Percentiles rank a stretch among this genome's conserved stretches.
Conservation (phyloP, 2,329 filamentous ascomycete species). For the Macrophomina phaseolina region DNA sequence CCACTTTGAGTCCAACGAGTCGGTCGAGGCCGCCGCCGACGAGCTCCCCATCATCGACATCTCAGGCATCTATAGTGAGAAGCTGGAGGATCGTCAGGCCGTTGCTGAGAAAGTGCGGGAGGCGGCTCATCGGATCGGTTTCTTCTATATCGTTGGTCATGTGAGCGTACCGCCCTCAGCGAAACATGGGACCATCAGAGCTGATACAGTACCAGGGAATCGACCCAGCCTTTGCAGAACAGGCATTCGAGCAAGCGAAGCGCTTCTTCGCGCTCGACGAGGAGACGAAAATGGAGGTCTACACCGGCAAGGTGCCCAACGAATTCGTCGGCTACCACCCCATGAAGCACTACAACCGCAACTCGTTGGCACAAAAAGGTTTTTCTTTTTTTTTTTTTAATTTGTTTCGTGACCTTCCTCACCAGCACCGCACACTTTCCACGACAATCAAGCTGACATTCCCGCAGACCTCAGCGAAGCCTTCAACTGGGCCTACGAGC, state of each 20-base stretch:
- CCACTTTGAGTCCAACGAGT: conserved; percentile 30
- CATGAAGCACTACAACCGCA: conserved; percentile 53
- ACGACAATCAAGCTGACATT: too few species aligned
- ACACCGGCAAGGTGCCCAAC: conserved; percentile 46
- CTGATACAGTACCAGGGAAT: conserved; percentile 32
- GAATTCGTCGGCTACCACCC: conserved; percentile 47
- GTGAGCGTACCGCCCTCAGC: conserved; percentile 14
- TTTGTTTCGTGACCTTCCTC: too few species aligned
- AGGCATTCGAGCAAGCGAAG: conserved; percentile 46
- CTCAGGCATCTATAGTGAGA: conserved; percentile 28
- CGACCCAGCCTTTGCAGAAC: conserved; percentile 37
- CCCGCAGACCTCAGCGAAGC: conserved; percentile 36
- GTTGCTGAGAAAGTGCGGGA: conserved; percentile 30
- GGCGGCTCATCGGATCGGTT: conserved; percentile 29
- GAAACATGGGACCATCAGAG: too few species aligned
- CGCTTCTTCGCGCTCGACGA: conserved; percentile 52
- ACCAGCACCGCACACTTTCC: too few species aligned
- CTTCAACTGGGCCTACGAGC: conserved; percentile 36
- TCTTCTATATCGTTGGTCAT: conserved; percentile 32
- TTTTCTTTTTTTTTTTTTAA: too few species aligned
- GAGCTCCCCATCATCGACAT: conserved; percentile 33
- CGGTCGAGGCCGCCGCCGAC: conserved; percentile 31
- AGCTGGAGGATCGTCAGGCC: conserved; percentile 30
- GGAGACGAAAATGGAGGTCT: conserved; percentile 56
- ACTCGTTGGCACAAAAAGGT: conserved; percentile 56